These are phyloP conservation scores for Aspergillus wentii DNA, from an alignment of 495 filamentous ascomycete species.

Conservation along the genomic window DNA sequence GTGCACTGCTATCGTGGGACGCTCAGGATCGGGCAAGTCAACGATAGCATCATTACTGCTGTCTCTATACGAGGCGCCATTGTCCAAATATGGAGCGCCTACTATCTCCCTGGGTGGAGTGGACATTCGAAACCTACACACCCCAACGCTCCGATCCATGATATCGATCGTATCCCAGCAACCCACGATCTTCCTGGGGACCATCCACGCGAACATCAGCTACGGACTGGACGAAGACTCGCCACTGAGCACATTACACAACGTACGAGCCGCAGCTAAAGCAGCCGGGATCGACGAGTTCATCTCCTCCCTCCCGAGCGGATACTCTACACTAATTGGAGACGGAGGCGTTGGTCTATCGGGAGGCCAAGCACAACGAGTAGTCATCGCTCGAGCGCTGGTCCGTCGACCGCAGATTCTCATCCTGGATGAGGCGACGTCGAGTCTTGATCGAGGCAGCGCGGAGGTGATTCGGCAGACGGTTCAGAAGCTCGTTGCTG, in stretches of 20 bases:
- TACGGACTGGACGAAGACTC: conserved; percentile 59
- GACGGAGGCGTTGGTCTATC: conserved; percentile 72
- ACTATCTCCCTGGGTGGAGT: conserved; percentile 52
- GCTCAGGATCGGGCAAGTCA: conserved; percentile 85
- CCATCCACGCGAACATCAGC: conserved; percentile 70
- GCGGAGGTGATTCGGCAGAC: conserved; percentile 62
- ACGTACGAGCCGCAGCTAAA: conserved; percentile 55
- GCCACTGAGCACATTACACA: conserved; percentile 25
- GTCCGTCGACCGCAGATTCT: conserved; percentile 63
- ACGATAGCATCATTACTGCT: conserved; percentile 76
- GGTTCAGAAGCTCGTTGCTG: conserved; percentile 42
- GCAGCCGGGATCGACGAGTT: conserved; percentile 78
- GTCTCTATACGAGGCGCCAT: conserved; percentile 51
- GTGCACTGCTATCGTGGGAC: conserved; percentile 72
- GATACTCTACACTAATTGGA: conserved; percentile 72
- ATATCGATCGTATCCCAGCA: conserved; percentile 76
- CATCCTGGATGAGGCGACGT: conserved; percentile 86
- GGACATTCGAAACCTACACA: conserved; percentile 54
- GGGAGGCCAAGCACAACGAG: conserved; percentile 79
- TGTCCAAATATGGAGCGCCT: conserved; percentile 10
- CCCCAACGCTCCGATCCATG: conserved; percentile 57
- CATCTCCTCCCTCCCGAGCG: conserved; percentile 62
- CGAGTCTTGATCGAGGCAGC: conserved; percentile 67
- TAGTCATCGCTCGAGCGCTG: conserved; percentile 80
- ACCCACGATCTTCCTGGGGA: conserved; percentile 70